These are phyloP conservation scores for Amoebophrya sp. DNA, from an alignment of 169 alveolate genomes.

Conservation along the genomic window DNA sequence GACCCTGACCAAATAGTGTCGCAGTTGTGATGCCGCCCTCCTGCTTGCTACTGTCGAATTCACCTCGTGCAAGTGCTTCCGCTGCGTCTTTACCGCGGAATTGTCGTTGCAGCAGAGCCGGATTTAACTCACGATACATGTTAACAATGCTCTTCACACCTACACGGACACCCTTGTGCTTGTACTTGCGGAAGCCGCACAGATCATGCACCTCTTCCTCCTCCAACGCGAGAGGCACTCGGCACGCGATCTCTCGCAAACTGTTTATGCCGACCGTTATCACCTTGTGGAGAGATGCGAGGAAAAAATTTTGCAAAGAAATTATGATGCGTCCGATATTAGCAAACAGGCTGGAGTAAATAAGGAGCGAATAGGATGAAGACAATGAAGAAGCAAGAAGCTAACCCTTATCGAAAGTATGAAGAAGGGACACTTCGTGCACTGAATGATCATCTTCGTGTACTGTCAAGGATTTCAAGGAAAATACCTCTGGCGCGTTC, in stretches of 20 bases:
- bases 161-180: conserved; percentile 22
- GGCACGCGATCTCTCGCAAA: conserved; percentile 1
- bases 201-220: conserved; percentile 14
- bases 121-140: neutral
- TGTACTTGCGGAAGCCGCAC: conserved; percentile 16
- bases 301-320: too few relatives aligned
- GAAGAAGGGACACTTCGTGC: too few relatives aligned
- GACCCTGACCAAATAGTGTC: neutral
- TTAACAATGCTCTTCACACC: neutral
- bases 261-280: neutral
- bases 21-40: neutral
- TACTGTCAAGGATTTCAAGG: too few relatives aligned
- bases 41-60: neutral
- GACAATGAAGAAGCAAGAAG: neutral
- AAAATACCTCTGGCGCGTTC: conserved; percentile 15
- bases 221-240: neutral
- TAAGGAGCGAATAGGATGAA: neutral
- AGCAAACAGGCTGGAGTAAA: too few relatives aligned
- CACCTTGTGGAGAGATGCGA: neutral
- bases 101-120: neutral
- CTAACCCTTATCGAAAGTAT: neutral
- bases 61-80: neutral
- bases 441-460: too few relatives aligned
- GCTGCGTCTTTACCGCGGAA: conserved; percentile 3
- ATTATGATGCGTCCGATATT: too few relatives aligned